Base-by-base conservation (phyloP, 2,329 filamentous ascomycete species). In the Leptographium wingfieldii region DNA sequence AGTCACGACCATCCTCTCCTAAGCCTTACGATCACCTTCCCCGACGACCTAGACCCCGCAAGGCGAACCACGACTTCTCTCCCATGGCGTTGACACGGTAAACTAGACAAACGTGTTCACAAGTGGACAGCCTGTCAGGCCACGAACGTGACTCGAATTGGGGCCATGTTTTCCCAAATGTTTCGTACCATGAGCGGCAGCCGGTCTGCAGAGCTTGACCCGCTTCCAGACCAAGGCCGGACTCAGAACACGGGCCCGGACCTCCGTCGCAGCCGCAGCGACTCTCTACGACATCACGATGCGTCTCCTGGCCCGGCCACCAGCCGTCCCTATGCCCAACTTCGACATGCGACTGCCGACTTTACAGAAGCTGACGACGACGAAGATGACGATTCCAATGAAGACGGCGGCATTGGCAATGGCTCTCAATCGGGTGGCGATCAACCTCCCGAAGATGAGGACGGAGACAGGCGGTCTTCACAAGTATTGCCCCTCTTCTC, bases 401-500 rank as follows among this genome's bases (percentile, higher is more conserved):
- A 74, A 56, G 72, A 70, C 11, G 75, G 19, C 22, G 71, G n/a
- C 14, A 19, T 73, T 33, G 70, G 73, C 38, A 70, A 71, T n/a
- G 60, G 57, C 16, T 60, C 38, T 9, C 38, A 60, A 12, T 55
- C 43, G n/a, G 65, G 64, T n/a, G 60, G 58, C n/a, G 60, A 25
- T 25, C 48, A 60, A 16, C 55, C 43, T 22, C 64, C 64, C n/a
- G 67, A 67, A n/a, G 70, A 67, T 6, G 69, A 72, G 31, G 69
- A 73, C 46, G 70, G 71, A 58, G 69, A 72, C 56, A 69, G 57
- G 46, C 61, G 63, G 59, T 62, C 43, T 68, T 65, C 31, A 65
- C 67, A 69, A 70, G 65, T 82, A 53, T 76, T 95, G 63, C 90
- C 90, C 55, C 84, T 95, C 60, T 95, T 95, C 71, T 91, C 88